phyloP scores from a whole-genome alignment of 1,284 basidiomycete species.

The Macrocystidia cucumis region DNA sequence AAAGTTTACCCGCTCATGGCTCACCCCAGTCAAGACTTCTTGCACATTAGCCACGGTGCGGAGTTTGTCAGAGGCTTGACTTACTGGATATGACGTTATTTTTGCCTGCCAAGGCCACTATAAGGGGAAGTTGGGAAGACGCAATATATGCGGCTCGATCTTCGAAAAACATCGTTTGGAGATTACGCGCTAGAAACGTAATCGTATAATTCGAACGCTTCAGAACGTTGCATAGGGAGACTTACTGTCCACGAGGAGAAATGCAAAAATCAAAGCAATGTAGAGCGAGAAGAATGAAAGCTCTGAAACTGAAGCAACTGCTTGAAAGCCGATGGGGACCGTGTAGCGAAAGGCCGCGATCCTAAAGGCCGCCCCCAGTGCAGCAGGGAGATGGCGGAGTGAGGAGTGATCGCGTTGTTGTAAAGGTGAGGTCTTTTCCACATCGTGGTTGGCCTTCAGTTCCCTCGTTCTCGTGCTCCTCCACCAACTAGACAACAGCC shows the following conservation, averaged over 20 bases:
- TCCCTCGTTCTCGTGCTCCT: not conserved
- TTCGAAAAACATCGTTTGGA: slow-evolving; percentile 20
- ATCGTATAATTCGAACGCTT: not conserved
- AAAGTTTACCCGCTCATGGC: slow-evolving; percentile 23
- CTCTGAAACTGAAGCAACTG: slow-evolving; percentile 29
- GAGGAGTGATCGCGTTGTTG: slow-evolving; percentile 8
- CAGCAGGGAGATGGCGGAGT: slow-evolving; percentile 22
- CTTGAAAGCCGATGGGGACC: slow-evolving; percentile 29
- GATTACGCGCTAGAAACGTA: slow-evolving; percentile 17
- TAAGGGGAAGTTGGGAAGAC: slow-evolving; percentile 22
- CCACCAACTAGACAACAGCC: too few species aligned
- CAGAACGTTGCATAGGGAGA: slow-evolving; percentile 1
- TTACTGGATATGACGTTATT: slow-evolving; percentile 26
- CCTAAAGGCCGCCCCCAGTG: slow-evolving; percentile 29
- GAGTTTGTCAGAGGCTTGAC: slow-evolving; percentile 6
- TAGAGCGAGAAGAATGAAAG: slow-evolving; percentile 34
- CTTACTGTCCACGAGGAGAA: slow-evolving; percentile 37
- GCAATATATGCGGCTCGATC: slow-evolving; percentile 23
- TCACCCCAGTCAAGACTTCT: slow-evolving; percentile 21
- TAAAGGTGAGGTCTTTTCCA: not conserved
- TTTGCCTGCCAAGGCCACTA: slow-evolving; percentile 24
- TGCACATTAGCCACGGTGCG: not conserved
- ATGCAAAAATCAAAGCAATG: slow-evolving; percentile 30
- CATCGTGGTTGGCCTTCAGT: not conserved
- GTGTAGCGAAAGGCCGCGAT: slow-evolving; percentile 34